Evolutionary conservation across 306 rosid genomes (phyloP).

Genomic region (Dalbergia cochinchinensis): DNA sequence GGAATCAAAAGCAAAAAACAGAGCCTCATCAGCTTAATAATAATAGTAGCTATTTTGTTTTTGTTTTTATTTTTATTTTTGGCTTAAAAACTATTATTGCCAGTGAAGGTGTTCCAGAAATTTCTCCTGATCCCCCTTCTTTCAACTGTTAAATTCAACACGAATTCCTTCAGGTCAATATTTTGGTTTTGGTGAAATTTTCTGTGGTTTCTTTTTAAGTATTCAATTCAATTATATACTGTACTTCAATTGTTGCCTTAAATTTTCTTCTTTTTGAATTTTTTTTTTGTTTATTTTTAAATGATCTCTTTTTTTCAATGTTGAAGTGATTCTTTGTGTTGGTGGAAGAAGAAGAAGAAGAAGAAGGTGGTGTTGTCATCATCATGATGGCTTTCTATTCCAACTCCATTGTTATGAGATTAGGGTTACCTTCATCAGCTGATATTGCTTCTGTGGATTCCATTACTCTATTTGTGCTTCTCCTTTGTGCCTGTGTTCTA

Average conservation of each 20-base stretch:
- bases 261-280: too few relatives aligned
- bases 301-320: background rate
- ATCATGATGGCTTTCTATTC: conserved; percentile 41
- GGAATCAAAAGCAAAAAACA: background rate
- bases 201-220: too few relatives aligned
- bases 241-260: background rate
- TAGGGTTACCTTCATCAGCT: conserved; percentile 28
- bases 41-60: background rate
- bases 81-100: background rate
- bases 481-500: conserved; percentile 62
- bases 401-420: conserved; percentile 33
- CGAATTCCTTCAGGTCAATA: background rate
- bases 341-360: background rate
- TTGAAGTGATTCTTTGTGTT: background rate
- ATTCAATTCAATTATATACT: background rate
- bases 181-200: background rate
- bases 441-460: conserved; percentile 49
- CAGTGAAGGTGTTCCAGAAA: background rate
- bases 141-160: background rate
- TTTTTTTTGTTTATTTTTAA: too few relatives aligned
- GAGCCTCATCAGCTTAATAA: background rate
- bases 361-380: conserved; percentile 1
- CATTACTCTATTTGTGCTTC: conserved; percentile 63
- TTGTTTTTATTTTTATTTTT: too few relatives aligned
- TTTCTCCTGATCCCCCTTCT: background rate